Conservation (phyloP, 768 basidiomycete genomes). For the Macrolepiota albuminosa region DNA sequence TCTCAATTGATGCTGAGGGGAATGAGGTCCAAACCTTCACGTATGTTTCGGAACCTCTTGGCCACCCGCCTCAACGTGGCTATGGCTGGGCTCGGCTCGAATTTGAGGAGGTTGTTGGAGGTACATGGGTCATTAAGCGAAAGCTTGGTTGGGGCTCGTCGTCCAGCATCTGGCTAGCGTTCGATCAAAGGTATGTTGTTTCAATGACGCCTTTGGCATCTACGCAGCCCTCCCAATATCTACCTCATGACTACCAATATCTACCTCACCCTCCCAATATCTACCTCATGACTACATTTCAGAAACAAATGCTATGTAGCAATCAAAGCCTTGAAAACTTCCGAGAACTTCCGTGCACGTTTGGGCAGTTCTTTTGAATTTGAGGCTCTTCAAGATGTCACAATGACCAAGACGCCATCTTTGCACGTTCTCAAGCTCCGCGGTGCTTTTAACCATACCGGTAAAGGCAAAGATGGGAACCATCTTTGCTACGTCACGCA, state of each 20-base stretch:
- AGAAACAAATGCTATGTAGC: background rate
- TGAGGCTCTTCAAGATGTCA: background rate
- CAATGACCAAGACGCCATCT: background rate
- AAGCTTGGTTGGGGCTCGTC: background rate
- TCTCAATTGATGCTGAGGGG: background rate
- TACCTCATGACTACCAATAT: background rate
- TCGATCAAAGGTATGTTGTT: background rate
- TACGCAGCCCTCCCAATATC: background rate
- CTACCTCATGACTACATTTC: background rate
- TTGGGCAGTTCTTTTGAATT: background rate
- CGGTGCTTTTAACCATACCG: background rate
- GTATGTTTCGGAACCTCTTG: background rate
- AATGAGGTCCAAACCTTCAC: background rate
- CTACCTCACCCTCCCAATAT: too few species aligned
- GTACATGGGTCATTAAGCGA: background rate
- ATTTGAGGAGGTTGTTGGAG: background rate
- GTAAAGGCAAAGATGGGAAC: background rate
- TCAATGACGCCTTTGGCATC: background rate
- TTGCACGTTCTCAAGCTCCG: background rate
- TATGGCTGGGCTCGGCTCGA: background rate
- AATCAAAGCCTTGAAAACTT: background rate
- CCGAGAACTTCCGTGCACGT: background rate
- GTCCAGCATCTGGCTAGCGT: background rate
- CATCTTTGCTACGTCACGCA: background rate
- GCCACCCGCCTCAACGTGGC: background rate